Evolutionary conservation across 257 asterid genomes (phyloP), one percentile per base, ranked within the genome.

Genomic region (Coffea eugenioides): DNA sequence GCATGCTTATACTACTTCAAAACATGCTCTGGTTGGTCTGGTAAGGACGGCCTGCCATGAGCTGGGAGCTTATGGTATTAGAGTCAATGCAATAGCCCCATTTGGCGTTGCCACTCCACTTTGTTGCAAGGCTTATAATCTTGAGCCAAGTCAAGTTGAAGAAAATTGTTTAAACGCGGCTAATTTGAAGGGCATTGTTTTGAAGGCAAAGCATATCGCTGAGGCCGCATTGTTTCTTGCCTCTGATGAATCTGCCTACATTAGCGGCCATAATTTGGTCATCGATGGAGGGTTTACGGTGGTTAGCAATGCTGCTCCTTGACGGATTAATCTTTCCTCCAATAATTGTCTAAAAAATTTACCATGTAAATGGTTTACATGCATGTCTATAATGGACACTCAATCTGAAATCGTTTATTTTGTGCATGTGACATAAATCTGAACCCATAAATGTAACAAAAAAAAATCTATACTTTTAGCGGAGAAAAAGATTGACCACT

Each of bases 261-360:
- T 91, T 1, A 91, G 92, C 5, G 97, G 94, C 0, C 93, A 88
- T 59, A 91, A 91, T 69, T 70, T 91, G 89, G 94, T 84, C 15
- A 84, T 91, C 21, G 97, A 91, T 76, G 97, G 97, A 21, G 97
- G 92, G 4, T 85, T 84, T 54, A 66, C 93, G 67, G 93, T 84
- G 27, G 91, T 91, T 48, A 79, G 82, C 85, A 82, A 82, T 57
- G 56, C 8, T 46, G 84, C 75, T 84, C 71, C 80, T 79, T 89
- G 23, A 65, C 84, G 51, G 51, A 46, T 46, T 46, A 46, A 46
- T 46, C 51, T 46, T 46, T 46, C 11, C 51, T 46, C 11, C 43
- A 4, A 4, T 39, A 39, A 39, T 39, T 4, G 5, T 39, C 43
- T 39, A 39, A 39, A 46, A 46, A 6, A 4, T 46, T 46, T 46